Percentiles rank a stretch among this genome's conserved stretches.
These are phyloP conservation scores for Moringa oleifera DNA, from an alignment of 345 rosid genomes.

Conservation along the genomic window DNA sequence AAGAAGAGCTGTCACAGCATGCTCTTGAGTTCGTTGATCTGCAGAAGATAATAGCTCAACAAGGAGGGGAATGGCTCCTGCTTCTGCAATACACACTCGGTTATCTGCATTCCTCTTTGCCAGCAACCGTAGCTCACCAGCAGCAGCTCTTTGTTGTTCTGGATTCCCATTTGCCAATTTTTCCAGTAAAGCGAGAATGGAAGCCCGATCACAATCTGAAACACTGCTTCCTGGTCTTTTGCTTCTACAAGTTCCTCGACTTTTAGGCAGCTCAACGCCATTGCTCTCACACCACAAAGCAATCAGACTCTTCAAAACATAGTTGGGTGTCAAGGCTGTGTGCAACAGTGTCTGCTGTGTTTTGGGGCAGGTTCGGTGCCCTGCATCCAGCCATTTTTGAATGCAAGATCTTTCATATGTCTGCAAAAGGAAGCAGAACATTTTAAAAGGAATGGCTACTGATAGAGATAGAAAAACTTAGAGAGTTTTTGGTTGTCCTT, in stretches of 20 bases:
- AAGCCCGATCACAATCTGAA: conserved; percentile 79
- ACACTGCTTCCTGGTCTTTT: conserved; percentile 47
- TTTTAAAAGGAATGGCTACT: conserved; percentile 9
- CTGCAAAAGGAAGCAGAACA: conserved; percentile 40
- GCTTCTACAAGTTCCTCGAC: conserved; percentile 53
- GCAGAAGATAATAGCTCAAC: conserved; percentile 77
- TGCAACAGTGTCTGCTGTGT: conserved; percentile 93
- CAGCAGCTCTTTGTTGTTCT: conserved; percentile 89
- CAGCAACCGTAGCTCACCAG: conserved; percentile 91
- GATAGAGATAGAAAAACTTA: conserved; percentile 5
- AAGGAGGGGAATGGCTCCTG: conserved; percentile 91
- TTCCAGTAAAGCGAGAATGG: conserved; percentile 56
- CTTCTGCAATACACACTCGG: conserved; percentile 89
- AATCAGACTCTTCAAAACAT: conserved; percentile 87
- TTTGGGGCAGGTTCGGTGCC: conserved; percentile 94
- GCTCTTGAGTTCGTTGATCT: conserved; percentile 88
- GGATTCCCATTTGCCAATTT: conserved; percentile 54
- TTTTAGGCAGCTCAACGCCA: conserved; percentile 84
- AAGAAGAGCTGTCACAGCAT: conserved; percentile 94
- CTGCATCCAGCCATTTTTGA: conserved; percentile 97
- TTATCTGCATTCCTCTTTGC: conserved; percentile 95
- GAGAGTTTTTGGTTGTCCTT: too few relatives aligned
- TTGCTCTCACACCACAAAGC: conserved; percentile 96
- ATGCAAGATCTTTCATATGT: conserved; percentile 94
- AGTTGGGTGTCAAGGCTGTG: conserved; percentile 81